phyloP scores from a whole-genome alignment of 2,329 filamentous ascomycete genomes.

The Cercospora janseana region DNA sequence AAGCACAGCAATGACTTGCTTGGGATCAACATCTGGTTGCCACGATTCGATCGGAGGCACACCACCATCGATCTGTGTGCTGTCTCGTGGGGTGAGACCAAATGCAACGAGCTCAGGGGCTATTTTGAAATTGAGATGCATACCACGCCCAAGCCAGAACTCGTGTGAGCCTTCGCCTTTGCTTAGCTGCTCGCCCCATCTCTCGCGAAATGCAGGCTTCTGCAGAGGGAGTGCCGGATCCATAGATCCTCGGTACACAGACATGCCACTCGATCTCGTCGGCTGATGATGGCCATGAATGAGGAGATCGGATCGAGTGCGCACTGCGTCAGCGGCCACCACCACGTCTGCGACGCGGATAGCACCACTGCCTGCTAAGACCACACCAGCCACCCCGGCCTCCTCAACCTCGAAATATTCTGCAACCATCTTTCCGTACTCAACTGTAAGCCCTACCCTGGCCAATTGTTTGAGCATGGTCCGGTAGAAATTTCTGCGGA shows the following conservation, averaged over 20 bases:
- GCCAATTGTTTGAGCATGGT: constrained; percentile 54
- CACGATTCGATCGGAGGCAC: constrained; percentile 44
- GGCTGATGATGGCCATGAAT: constrained; percentile 40
- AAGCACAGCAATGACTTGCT: constrained; percentile 48
- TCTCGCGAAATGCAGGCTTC: constrained; percentile 24
- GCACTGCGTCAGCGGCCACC: constrained; percentile 42
- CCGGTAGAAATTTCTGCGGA: constrained; percentile 25
- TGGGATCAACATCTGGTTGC: constrained; percentile 46
- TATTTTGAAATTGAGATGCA: constrained; percentile 46
- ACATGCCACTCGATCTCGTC: not conserved
- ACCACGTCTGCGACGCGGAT: constrained; percentile 41
- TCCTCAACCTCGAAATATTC: constrained; percentile 48
- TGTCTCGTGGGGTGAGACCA: constrained; percentile 44
- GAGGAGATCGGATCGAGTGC: constrained; percentile 43
- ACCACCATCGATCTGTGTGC: constrained; percentile 15
- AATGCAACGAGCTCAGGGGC: constrained; percentile 49
- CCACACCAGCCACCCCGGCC: constrained; percentile 30
- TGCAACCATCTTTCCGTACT: constrained; percentile 44
- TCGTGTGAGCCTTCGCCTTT: constrained; percentile 19
- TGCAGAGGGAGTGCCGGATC: constrained; percentile 25
- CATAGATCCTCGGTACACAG: constrained; percentile 12
- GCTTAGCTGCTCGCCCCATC: constrained; percentile 22
- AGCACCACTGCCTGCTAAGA: constrained; percentile 43
- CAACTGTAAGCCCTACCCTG: constrained; percentile 44
- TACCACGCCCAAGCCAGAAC: constrained; percentile 31